A percentile compares a stretch with the other conserved stretches of the same genome.
These are phyloP conservation scores for Prunus salicina DNA, from an alignment of 306 rosid species.

Conservation along the genomic window DNA sequence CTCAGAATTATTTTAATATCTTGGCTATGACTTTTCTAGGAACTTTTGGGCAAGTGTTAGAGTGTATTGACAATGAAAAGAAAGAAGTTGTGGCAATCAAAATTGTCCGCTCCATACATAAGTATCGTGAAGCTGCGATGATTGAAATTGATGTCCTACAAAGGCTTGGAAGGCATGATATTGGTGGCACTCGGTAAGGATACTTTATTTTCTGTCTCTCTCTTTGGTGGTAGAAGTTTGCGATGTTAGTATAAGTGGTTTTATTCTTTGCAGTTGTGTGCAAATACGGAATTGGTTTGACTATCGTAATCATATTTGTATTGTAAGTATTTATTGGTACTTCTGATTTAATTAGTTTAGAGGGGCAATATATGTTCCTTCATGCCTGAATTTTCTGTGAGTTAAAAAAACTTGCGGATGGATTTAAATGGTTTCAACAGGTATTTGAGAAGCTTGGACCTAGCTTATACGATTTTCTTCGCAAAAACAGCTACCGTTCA, in stretches of 20 bases:
- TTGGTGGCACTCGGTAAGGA: conserved; percentile 64
- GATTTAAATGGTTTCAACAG: conserved; percentile 80
- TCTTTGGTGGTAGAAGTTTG: conserved; percentile 37
- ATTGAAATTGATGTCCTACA: conserved; percentile 71
- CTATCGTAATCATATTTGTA: conserved; percentile 88
- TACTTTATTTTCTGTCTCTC: conserved; percentile 14
- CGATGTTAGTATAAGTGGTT: conserved; percentile 63
- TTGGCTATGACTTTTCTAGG: conserved; percentile 40
- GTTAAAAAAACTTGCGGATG: conserved; percentile 78
- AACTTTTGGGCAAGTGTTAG: conserved; percentile 83
- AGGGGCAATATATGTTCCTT: conserved; percentile 46
- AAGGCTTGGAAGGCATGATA: conserved; percentile 64
- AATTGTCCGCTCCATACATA: conserved; percentile 63
- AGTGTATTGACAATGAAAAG: conserved; percentile 70
- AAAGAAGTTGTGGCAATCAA: conserved; percentile 71
- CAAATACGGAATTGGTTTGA: conserved; percentile 96
- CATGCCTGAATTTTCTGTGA: conserved; percentile 70
- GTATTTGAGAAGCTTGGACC: conserved; percentile 97
- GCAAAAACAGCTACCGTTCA: conserved; percentile 88
- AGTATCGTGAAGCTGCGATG: conserved; percentile 79
- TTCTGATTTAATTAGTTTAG: conserved; percentile 55
- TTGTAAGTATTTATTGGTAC: conserved; percentile 78
- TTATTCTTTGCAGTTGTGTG: conserved; percentile 90
- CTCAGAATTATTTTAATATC: not conserved
- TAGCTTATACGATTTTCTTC: conserved; percentile 90